Conservation (phyloP, 129 eudicot species). For the Escallonia rubra region DNA sequence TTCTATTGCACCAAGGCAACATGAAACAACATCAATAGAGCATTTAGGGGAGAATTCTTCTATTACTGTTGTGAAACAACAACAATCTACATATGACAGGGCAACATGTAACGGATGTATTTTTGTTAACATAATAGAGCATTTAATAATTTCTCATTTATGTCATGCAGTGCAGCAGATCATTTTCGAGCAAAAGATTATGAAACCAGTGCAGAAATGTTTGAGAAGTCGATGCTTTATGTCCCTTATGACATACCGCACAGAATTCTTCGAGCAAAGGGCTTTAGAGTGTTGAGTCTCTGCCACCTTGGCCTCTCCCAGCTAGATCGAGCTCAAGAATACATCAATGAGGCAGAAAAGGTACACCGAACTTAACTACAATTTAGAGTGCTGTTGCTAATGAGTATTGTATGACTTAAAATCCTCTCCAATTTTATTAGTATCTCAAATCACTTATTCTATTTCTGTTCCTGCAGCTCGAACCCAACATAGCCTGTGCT, state of each 20-base stretch:
- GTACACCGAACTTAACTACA: constrained; percentile 25
- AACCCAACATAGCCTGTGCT: constrained; percentile 77
- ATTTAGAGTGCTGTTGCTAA: not conserved
- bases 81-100: not conserved
- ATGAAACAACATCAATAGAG: too few species aligned
- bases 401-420: not conserved
- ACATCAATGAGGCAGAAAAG: constrained; percentile 97
- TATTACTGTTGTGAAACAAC: too few species aligned
- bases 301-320: constrained; percentile 80
- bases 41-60: too few species aligned
- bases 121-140: not conserved
- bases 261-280: constrained; percentile 84
- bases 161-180: constrained; percentile 75
- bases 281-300: constrained; percentile 78
- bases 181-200: constrained; percentile 82
- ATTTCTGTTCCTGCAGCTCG: constrained; percentile 62
- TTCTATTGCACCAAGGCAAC: too few species aligned
- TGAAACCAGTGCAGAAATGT: constrained; percentile 75
- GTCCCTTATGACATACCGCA: constrained; percentile 70
- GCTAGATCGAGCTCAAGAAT: constrained; percentile 91
- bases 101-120: not conserved
- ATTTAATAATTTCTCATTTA: constrained; percentile 2
- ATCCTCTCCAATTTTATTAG: constrained; percentile 2
- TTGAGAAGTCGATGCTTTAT: constrained; percentile 88
- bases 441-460: constrained; percentile 18